Evolutionary conservation across 1,284 basidiomycete species (phyloP), one percentile per base, ranked within the genome.

Genomic region (Ceratobasidium sp.): DNA sequence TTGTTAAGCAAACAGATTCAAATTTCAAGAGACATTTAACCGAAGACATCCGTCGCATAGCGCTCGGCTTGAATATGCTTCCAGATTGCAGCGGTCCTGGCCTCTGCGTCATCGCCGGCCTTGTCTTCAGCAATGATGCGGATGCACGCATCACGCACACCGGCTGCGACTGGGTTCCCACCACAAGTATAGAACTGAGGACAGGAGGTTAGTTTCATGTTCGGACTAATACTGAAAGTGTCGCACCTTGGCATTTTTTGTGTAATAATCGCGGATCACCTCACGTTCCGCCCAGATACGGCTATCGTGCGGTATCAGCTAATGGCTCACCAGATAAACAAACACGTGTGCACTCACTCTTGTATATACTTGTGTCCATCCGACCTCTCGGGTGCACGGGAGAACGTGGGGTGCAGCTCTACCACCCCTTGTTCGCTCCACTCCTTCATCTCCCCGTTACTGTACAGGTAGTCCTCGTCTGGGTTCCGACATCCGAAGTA

Each of bases 401-500:
- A 89, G 81, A 89, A 89, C 20, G 88, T 87, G 6, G 87, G 86
- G 12, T 86, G 84, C n/a, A 90, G 83, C 77, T 89, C 87, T 20
- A 89, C 85, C 3, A 88, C 84, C 4, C 88, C 89, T 23, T 84
- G 80, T 80, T 84, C 83, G 46, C 81, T 79, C 89, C 88, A 89
- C 80, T 86, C 84, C 62, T 81, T 83, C 56, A 89, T 81, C 79
- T 89, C 87, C 33, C 82, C 83, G 48, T 87, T 85, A 4, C 81
- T 78, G 80, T 89, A 89, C 38, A 89, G 80, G 80, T 85, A 87
- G 80, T 89, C 89, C 71, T 83, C 84, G 5, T 84, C 81, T 1
- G 87, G 86, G 17, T 84, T 82, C 15, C 87, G 84, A 80, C 88
- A 89, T 17, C 89, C 89, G 78, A 88, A 89, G 85, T 89, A 89